These are phyloP conservation scores for Suillus lakei DNA, from an alignment of 768 basidiomycete genomes.

Conservation along the genomic window DNA sequence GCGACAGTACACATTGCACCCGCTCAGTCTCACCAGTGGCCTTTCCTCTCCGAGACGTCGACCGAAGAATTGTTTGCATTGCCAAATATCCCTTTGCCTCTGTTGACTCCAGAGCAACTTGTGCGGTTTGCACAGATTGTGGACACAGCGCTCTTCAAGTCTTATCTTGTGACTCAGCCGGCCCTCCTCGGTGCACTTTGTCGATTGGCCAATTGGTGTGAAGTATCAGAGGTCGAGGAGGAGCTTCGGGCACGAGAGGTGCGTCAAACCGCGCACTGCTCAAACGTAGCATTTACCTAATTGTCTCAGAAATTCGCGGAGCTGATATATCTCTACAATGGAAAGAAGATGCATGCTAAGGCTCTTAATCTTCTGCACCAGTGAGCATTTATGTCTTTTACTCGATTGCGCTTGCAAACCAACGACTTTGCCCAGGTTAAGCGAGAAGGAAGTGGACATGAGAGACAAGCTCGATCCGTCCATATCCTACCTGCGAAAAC, in stretches of 20 bases:
- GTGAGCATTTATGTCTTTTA: slow-evolving; percentile 50
- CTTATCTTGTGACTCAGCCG: slow-evolving; percentile 83
- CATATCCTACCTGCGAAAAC: slow-evolving; percentile 87
- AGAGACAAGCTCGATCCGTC: slow-evolving; percentile 84
- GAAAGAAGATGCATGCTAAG: slow-evolving; percentile 94
- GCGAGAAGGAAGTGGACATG: slow-evolving; percentile 75
- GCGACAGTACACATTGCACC: slow-evolving; percentile 70
- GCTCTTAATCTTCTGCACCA: slow-evolving; percentile 83
- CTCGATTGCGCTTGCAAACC: neutral
- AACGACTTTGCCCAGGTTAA: slow-evolving; percentile 55
- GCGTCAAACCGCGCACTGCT: slow-evolving; percentile 18
- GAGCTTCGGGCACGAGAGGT: slow-evolving; percentile 82
- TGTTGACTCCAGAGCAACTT: slow-evolving; percentile 82
- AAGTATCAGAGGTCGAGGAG: slow-evolving; percentile 92
- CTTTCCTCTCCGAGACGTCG: slow-evolving; percentile 73
- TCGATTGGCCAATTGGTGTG: slow-evolving; percentile 95
- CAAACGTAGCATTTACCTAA: slow-evolving; percentile 5
- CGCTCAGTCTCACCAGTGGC: slow-evolving; percentile 67
- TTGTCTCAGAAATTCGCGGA: slow-evolving; percentile 82
- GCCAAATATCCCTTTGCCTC: slow-evolving; percentile 74
- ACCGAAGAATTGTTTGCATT: slow-evolving; percentile 76
- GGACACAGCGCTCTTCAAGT: slow-evolving; percentile 94
- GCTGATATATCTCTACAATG: slow-evolving; percentile 88
- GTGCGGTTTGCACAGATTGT: slow-evolving; percentile 91
- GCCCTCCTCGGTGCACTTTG: slow-evolving; percentile 85